A percentile compares a stretch with the other conserved stretches of the same genome.
These are phyloP conservation scores for Microbotryum lychnidis-dioicae DNA, from an alignment of 1,284 basidiomycete species.

Conservation along the genomic window DNA sequence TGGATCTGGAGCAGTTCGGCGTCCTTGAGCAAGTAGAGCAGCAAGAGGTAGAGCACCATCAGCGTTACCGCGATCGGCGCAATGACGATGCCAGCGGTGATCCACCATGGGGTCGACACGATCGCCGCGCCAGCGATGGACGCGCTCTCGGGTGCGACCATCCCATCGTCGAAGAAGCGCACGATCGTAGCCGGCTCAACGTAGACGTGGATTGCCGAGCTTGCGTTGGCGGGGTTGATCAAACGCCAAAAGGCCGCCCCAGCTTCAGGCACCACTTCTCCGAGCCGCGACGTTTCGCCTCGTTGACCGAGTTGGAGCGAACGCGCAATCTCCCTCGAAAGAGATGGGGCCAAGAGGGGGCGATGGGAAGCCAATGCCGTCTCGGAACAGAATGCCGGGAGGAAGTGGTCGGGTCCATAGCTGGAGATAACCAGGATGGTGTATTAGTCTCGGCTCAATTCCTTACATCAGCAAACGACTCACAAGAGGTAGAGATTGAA, in stretches of 20 bases:
- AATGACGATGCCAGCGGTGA: constrained; percentile 21
- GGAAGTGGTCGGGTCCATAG: constrained; percentile 33
- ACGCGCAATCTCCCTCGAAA: constrained; percentile 12
- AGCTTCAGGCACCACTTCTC: constrained; percentile 25
- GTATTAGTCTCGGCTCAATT: neutral
- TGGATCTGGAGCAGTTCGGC: constrained; percentile 77
- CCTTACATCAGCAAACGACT: neutral
- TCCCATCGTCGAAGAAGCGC: constrained; percentile 32
- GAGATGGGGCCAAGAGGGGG: constrained; percentile 23
- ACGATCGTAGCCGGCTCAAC: constrained; percentile 62
- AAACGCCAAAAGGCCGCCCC: constrained; percentile 59
- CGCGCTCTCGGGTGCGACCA: constrained; percentile 42
- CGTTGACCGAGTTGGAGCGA: constrained; percentile 30
- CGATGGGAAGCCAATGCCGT: constrained; percentile 23
- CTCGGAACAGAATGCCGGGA: constrained; percentile 35
- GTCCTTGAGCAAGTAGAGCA: constrained; percentile 86
- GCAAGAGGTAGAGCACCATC: constrained; percentile 61
- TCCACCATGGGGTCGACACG: neutral
- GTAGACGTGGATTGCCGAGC: constrained; percentile 61
- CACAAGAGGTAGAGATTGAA: constrained; percentile 39
- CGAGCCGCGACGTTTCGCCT: constrained; percentile 1
- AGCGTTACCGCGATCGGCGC: constrained; percentile 73
- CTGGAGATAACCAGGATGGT: neutral
- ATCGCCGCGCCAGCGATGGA: constrained; percentile 42
- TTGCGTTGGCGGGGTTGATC: constrained; percentile 63